Evolutionary conservation across 2,329 filamentous ascomycete species (phyloP), one percentile per base, ranked within the genome.

Genomic region (Lasiodiplodia gonubiensis): DNA sequence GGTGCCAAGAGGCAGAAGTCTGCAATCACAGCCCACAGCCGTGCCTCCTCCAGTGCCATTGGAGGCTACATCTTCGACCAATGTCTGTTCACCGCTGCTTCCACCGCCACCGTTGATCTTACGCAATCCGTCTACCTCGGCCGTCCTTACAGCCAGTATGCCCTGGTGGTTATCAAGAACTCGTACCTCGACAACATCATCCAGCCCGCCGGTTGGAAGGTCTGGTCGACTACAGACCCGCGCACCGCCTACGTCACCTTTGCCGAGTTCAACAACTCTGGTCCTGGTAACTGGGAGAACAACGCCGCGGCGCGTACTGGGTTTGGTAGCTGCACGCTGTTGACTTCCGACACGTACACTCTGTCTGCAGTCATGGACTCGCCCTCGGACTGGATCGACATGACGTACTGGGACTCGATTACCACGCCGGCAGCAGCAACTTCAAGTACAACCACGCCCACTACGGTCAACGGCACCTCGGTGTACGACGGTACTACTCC

Each of bases 121-220:
- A 0, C 65, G 71, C 0, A 79, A 76, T 2, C 75, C 76, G 2
- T 79, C 78, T 84, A 80, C 59, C 78, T 86, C 12, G 84, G 84
- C 10, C 78, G 84, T 0, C 84, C 84, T 16, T 86, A 84, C 82
- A 74, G 77, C 33, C 72, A 78, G 25, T 85, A 80, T 68, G 82
- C 82, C 12, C 73, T 80, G 16, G 82, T 85, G 3, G 76, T 80
- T 2, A 80, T 85, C 72, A 84, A 86, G 73, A 75, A 80, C 61
- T 84, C 83, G 0, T 74, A 74, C 35, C 77, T 90, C 74, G 80
- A 79, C 7, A 74, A 78, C 33, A 85, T 88, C n/a, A 82, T 90
- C 70, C 86, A 87, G 71, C 69, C 80, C 0, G 83, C 82, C 0
- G 88, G 87, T 0, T 89, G 88, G 87, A 74, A 10, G 76, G 75